These are phyloP conservation scores for Boletus reticuloceps DNA, from an alignment of 768 basidiomycete species.

Conservation along the genomic window DNA sequence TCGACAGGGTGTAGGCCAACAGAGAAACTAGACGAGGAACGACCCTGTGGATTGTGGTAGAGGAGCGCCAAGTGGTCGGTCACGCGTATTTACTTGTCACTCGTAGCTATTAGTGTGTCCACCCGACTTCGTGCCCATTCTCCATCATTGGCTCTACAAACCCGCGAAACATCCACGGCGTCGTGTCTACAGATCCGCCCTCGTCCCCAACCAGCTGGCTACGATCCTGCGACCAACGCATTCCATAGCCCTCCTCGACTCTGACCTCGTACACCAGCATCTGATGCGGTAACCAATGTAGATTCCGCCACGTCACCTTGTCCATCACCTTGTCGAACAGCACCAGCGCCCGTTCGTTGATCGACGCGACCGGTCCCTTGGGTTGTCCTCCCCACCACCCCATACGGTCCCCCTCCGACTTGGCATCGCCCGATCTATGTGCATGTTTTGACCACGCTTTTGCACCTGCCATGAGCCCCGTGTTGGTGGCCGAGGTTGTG, in stretches of 20 bases:
- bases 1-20: no score
- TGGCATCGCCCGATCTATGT: slow-evolving; percentile 42
- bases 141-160: slow-evolving; percentile 70
- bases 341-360: slow-evolving; percentile 51
- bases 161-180: slow-evolving; percentile 58
- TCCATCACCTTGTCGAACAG: slow-evolving; percentile 56
- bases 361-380: slow-evolving; percentile 47
- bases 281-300: slow-evolving; percentile 65
- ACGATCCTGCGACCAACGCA: slow-evolving; percentile 61
- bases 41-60: background rate
- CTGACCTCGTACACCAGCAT: slow-evolving; percentile 62
- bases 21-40: background rate
- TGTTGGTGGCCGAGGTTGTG: slow-evolving; percentile 42
- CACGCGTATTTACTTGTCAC: slow-evolving; percentile 26
- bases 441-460: slow-evolving; percentile 68
- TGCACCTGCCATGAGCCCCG: slow-evolving; percentile 55
- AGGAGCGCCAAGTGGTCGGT: slow-evolving; percentile 2
- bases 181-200: background rate
- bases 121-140: slow-evolving; percentile 60
- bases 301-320: slow-evolving; percentile 55
- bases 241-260: slow-evolving; percentile 60
- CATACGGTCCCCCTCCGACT: background rate
- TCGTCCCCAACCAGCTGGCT: slow-evolving; percentile 5
- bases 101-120: slow-evolving; percentile 42
- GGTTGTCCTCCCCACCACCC: slow-evolving; percentile 61